Percentiles rank a stretch among this genome's conserved stretches.
phyloP scores from a whole-genome alignment of 2,329 filamentous ascomycete genomes.

The Cordyceps pruinosa region DNA sequence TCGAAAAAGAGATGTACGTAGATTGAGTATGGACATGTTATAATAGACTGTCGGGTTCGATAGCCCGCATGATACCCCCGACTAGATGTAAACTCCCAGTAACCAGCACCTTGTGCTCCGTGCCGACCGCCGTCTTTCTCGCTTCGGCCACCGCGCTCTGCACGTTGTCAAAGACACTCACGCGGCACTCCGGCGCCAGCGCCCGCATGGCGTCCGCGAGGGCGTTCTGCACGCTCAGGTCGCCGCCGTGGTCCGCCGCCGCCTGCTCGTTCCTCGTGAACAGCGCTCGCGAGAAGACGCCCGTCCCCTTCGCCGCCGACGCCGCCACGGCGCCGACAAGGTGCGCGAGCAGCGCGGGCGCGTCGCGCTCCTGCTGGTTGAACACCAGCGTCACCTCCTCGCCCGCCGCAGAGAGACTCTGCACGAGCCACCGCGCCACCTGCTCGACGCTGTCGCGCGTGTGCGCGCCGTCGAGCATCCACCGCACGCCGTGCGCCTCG shows the following conservation, averaged over 20 bases:
- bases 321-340: slow-evolving; percentile 53
- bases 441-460: slow-evolving; percentile 76
- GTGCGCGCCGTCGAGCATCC: slow-evolving; percentile 85
- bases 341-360: slow-evolving; percentile 53
- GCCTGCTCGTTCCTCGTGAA: slow-evolving; percentile 68
- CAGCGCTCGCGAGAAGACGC: slow-evolving; percentile 62
- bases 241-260: slow-evolving; percentile 31
- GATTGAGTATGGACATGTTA: slow-evolving; percentile 17
- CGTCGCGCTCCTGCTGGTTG: slow-evolving; percentile 86
- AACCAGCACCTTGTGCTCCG: slow-evolving; percentile 57
- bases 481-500: slow-evolving; percentile 43
- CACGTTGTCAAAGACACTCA: slow-evolving; percentile 58
- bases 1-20: background rate
- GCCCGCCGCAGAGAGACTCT: slow-evolving; percentile 26
- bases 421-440: slow-evolving; percentile 70
- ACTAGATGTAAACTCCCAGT: slow-evolving; percentile 84
- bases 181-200: slow-evolving; percentile 39
- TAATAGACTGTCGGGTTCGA: slow-evolving; percentile 44
- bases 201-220: slow-evolving; percentile 55
- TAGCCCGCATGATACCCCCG: slow-evolving; percentile 66
- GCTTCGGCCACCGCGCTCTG: slow-evolving; percentile 60
- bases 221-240: slow-evolving; percentile 57
- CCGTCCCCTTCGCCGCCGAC: slow-evolving; percentile 28
- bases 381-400: slow-evolving; percentile 61
- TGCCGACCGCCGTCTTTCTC: slow-evolving; percentile 31